Evolutionary conservation across 2,329 filamentous ascomycete genomes (phyloP), one percentile per base, ranked within the genome.

Genomic region (Talaromyces albobiverticillius): DNA sequence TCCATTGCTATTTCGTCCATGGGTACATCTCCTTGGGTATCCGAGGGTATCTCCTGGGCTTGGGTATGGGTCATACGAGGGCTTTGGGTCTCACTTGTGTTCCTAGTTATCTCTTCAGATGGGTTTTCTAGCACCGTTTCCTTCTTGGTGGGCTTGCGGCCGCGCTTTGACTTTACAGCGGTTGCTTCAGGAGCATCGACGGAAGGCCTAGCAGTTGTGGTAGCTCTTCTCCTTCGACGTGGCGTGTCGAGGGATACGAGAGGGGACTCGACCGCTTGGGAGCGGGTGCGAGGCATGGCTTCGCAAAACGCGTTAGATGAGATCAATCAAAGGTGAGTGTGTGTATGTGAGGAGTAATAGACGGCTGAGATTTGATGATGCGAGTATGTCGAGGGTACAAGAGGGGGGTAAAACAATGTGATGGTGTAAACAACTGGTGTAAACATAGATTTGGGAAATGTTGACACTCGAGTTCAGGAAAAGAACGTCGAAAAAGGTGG

Each of bases 131-230:
- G 59, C 6, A 55, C 59, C 36, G 56, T 59, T 16, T 55, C 22
- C 26, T 61, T 60, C 54, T 65, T 68, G 2, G 55, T 42, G 14
- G 41, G 36, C 25, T 62, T 64, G 25, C 61, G 52, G 51, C 61
- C 62, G 14, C 58, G 59, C 55, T 69, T 71, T 7, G 55, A 36
- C 13, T 57, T 60, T 40, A 58, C 38, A 53, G 65, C 66, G 22
- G 55, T 55, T 8, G 54, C 29, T 18, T 54, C 42, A 18, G 50
- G 18, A 16, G 46, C 16, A 43, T 36, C 26, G 20, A 41, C 42
- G 9, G 53, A 20, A 31, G 42, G 11, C 34, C 36, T 46, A 13
- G 53, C n/a, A 18, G 53, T 31, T 10, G 53, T 18, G 10, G 48
- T 13, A 23, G 13, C 23, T 45, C 18, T 55, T 47, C 36, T 46